Base-by-base conservation (phyloP, 345 rosid species). In the Salix dunnii region DNA sequence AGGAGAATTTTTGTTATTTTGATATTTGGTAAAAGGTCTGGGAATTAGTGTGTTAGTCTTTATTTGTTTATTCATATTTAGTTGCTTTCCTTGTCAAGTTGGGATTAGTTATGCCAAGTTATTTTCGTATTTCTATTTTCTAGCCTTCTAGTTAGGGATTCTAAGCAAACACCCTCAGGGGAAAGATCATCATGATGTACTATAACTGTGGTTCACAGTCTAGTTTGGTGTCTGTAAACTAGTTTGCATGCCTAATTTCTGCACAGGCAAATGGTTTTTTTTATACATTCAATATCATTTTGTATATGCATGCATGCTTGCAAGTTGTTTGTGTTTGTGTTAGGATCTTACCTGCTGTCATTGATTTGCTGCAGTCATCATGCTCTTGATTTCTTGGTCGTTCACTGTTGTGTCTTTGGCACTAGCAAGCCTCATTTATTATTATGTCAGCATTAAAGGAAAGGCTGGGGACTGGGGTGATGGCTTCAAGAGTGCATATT, bases 381-480 rank as follows among this genome's bases (percentile, higher is more conserved):
- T 96, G 99, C 92, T 96, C 93, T 88, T 96, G 91, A 96, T 96
- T 80, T 96, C 99, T 36, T 96, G 99, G 99, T 84, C 91, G 72
- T 96, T 96, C 83, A 94, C 99, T 62, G 88, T 96, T 74, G 84
- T 96, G 77, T 85, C 99, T 75, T 91, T 96, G 81, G 97, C 96
- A 40, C 97, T 96, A 71, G 98, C 97, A 82, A 92, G 94, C 84
- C 98, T 96, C 78, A 94, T 96, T 82, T 96, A 94, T 86, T 92
- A 96, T 80, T 96, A 96, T 61, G 99, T 96, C 78, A 88, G 98
- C 87, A 68, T 96, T 65, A 94, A 91, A 87, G 99, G 99, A 78
- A 96, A 96, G 85, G 99, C 97, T 55, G 99, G 98, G 78, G 98
- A 96, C 85, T 96, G 99, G 99, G 99, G 98, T 18, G 99, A 96